Conservation (phyloP, 1,284 basidiomycete genomes). For the Fomitiporia mediterranea region DNA sequence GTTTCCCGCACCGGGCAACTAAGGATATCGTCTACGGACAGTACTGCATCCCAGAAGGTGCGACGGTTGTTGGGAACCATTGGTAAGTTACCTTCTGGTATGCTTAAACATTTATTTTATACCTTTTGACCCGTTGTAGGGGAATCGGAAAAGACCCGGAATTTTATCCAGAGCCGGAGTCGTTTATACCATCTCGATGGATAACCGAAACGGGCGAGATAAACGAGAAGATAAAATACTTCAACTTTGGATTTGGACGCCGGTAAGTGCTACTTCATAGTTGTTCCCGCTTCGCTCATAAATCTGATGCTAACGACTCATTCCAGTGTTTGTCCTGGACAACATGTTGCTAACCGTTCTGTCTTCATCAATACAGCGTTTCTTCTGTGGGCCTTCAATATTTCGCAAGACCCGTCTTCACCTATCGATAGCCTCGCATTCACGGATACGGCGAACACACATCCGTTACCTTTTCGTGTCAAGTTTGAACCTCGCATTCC, state of each 20-base stretch:
- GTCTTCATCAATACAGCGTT: conserved; percentile 55
- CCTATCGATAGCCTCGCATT: conserved; percentile 56
- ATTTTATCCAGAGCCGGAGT: conserved; percentile 54
- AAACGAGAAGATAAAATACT: conserved; percentile 44
- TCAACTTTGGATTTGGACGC: conserved; percentile 56
- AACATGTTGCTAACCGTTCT: conserved; percentile 50
- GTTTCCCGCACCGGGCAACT: conserved; percentile 52
- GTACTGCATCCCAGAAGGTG: conserved; percentile 54
- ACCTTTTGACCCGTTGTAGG: not conserved
- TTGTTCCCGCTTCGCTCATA: conserved; percentile 6
- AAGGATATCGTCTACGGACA: conserved; percentile 56
- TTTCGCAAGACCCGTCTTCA: conserved; percentile 40
- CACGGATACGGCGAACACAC: conserved; percentile 51
- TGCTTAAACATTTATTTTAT: too few relatives aligned
- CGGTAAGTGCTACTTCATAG: conserved; percentile 31
- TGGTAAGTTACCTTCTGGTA: conserved; percentile 37
- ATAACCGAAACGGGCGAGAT: conserved; percentile 44
- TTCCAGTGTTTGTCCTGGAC: conserved; percentile 48
- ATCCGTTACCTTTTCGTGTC: conserved; percentile 51
- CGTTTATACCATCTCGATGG: conserved; percentile 57
- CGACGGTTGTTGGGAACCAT: conserved; percentile 55
- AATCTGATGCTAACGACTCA: not conserved
- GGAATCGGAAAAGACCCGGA: conserved; percentile 39
- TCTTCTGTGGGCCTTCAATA: conserved; percentile 55
- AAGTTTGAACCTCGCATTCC: conserved; percentile 40